These are phyloP conservation scores for Pythium phragmiticola DNA, from an alignment of 352 stramenopile species.

Conservation along the genomic window DNA sequence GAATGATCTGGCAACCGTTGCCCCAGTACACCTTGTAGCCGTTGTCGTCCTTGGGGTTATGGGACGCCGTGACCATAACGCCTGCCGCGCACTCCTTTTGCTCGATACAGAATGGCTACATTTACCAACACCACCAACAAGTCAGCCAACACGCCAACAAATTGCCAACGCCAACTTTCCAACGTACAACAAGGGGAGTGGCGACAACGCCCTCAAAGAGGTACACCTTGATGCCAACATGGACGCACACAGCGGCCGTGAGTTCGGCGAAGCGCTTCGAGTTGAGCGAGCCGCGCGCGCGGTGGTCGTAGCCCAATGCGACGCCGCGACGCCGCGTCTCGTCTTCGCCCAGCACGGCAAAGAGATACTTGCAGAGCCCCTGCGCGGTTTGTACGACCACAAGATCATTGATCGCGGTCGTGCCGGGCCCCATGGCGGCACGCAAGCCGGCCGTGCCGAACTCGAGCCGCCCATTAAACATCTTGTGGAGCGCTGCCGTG, in stretches of 20 bases:
- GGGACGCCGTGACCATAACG: conserved; percentile 95
- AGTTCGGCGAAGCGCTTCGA: conserved; percentile 89
- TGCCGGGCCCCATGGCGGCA: conserved; percentile 87
- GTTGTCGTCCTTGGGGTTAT: conserved; percentile 98
- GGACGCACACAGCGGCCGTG: conserved; percentile 79
- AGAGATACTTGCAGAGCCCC: conserved; percentile 88
- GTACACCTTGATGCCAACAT: conserved; percentile 87
- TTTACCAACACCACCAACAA: background rate
- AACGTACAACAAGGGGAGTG: conserved; percentile 92
- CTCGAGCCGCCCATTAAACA: conserved; percentile 83
- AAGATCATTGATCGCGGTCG: conserved; percentile 91
- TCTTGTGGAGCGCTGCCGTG: conserved; percentile 43
- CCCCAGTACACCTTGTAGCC: conserved; percentile 98
- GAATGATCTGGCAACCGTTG: conserved; percentile 97
- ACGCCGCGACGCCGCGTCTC: conserved; percentile 75
- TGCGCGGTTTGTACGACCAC: conserved; percentile 92
- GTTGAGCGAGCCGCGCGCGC: conserved; percentile 65
- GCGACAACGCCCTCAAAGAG: conserved; percentile 91
- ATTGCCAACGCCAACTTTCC: background rate
- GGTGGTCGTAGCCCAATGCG: conserved; percentile 91
- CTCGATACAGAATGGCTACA: conserved; percentile 75
- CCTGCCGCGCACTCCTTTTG: conserved; percentile 78
- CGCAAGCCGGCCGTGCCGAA: conserved; percentile 93
- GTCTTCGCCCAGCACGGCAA: conserved; percentile 64
- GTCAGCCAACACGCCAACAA: conserved; percentile 4